These are phyloP conservation scores for Ceratocystis harringtonii DNA, from an alignment of 2,329 filamentous ascomycete genomes.

Conservation along the genomic window DNA sequence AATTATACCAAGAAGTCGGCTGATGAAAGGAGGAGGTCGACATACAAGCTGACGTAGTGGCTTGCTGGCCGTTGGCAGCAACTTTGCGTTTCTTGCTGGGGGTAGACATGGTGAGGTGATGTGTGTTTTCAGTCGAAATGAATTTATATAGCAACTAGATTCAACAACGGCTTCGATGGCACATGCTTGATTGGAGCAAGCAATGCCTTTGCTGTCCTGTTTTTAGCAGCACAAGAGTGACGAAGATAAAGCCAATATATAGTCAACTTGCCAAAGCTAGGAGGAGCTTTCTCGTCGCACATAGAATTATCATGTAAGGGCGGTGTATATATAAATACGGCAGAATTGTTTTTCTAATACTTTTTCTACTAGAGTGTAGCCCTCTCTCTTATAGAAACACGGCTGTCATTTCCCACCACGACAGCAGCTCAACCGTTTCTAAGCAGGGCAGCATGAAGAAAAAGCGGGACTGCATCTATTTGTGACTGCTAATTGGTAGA, in stretches of 20 bases:
- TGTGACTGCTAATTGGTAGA: not conserved
- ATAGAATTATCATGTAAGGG: not conserved
- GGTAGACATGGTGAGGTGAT: not conserved
- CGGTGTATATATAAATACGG: slow-evolving; percentile 5
- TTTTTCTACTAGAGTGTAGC: slow-evolving; percentile 1
- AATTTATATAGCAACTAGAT: not conserved
- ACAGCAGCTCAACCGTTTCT: not conserved
- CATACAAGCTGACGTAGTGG: slow-evolving; percentile 14
- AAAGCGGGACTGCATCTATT: not conserved
- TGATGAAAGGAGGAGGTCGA: not conserved
- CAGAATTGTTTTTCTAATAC: not conserved
- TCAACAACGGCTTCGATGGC: not conserved
- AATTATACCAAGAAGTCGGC: not conserved
- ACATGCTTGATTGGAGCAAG: not conserved
- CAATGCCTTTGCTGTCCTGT: not conserved
- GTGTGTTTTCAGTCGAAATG: not conserved
- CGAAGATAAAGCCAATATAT: too few species aligned
- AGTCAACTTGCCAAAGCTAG: too few species aligned
- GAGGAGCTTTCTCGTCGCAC: not conserved
- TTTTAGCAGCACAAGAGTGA: too few species aligned
- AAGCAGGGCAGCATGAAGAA: not conserved
- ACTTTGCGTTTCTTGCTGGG: slow-evolving; percentile 15
- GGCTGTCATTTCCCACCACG: not conserved
- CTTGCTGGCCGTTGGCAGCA: not conserved
- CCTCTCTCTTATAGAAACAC: slow-evolving; percentile 10